These are phyloP conservation scores for Penicillium sp. DNA, from an alignment of 2,329 filamentous ascomycete species.

Conservation along the genomic window DNA sequence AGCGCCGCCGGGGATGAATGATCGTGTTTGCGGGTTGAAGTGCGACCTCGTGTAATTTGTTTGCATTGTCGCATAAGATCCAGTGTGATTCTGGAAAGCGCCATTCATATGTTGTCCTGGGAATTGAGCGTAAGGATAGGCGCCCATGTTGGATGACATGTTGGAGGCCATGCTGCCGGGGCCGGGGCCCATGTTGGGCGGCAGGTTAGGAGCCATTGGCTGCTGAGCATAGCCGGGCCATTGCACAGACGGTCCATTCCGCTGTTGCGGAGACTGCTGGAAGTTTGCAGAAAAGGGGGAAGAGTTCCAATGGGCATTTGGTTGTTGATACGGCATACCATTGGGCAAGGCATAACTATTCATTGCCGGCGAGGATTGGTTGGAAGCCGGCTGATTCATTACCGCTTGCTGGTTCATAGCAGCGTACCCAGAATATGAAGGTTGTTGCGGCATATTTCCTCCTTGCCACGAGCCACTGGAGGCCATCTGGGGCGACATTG, in stretches of 20 bases:
- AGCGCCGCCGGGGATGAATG: constrained; percentile 69
- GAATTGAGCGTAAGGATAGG: constrained; percentile 76
- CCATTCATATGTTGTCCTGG: constrained; percentile 56
- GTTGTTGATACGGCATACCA: constrained; percentile 32
- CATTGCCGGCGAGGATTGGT: constrained; percentile 38
- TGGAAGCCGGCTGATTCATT: constrained; percentile 36
- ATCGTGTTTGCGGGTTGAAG: constrained; percentile 92
- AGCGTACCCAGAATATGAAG: constrained; percentile 38
- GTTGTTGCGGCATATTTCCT: constrained; percentile 33
- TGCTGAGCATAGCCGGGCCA: constrained; percentile 36
- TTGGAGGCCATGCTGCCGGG: constrained; percentile 31
- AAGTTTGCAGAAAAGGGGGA: constrained; percentile 34
- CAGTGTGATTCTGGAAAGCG: constrained; percentile 67
- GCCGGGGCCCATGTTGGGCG: constrained; percentile 40
- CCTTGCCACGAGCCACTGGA: constrained; percentile 38
- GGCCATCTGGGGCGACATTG: constrained; percentile 35
- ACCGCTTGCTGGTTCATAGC: constrained; percentile 40
- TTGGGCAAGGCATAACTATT: constrained; percentile 38
- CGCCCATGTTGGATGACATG: constrained; percentile 48
- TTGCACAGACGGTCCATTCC: constrained; percentile 40
- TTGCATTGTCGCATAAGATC: constrained; percentile 77
- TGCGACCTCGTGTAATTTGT: constrained; percentile 79
- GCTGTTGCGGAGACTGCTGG: constrained; percentile 34
- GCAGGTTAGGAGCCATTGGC: constrained; percentile 29
- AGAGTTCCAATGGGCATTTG: constrained; percentile 33